Evolutionary conservation across 139 green algal genomes (phyloP).

Genomic region (Gonium pectorale): DNA sequence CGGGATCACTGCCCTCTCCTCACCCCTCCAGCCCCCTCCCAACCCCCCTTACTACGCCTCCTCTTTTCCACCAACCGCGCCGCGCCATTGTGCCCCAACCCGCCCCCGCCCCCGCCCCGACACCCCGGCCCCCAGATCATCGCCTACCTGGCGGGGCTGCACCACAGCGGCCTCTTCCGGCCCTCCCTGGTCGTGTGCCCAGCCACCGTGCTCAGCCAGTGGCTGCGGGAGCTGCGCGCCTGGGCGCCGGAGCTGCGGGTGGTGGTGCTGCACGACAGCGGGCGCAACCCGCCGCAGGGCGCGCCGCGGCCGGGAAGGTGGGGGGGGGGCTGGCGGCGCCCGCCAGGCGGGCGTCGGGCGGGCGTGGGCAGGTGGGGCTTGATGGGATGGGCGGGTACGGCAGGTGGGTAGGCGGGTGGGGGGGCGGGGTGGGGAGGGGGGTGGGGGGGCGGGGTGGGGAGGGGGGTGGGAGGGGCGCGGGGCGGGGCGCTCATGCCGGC

Average conservation of each 20-base stretch:
- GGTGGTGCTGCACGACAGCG: constrained; percentile 89
- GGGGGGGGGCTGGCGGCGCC: too few species aligned
- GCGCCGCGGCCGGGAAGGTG: constrained; percentile 43
- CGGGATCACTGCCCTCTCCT: too few species aligned
- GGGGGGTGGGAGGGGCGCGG: background rate
- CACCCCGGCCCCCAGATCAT: constrained; percentile 76
- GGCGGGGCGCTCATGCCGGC: too few species aligned
- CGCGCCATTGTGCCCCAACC: too few species aligned
- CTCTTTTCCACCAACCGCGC: too few species aligned
- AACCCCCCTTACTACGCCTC: too few species aligned
- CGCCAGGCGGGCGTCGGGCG: too few species aligned
- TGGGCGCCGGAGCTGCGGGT: constrained; percentile 84
- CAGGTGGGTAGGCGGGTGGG: constrained; percentile 38
- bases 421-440: background rate
- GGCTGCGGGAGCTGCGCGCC: constrained; percentile 89
- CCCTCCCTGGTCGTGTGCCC: constrained; percentile 91
- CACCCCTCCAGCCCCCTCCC: too few species aligned
- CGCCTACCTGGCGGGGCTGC: constrained; percentile 88
- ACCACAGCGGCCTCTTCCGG: constrained; percentile 78
- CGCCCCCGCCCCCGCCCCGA: too few species aligned
- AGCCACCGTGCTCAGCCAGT: constrained; percentile 96
- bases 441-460: constrained; percentile 11
- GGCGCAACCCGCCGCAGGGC: constrained; percentile 1
- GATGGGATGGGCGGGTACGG: too few species aligned
- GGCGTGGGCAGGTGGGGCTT: background rate